Evolutionary conservation across 1,284 basidiomycete genomes (phyloP), one percentile per base, ranked within the genome.

Genomic region (Athelia psychrophila): DNA sequence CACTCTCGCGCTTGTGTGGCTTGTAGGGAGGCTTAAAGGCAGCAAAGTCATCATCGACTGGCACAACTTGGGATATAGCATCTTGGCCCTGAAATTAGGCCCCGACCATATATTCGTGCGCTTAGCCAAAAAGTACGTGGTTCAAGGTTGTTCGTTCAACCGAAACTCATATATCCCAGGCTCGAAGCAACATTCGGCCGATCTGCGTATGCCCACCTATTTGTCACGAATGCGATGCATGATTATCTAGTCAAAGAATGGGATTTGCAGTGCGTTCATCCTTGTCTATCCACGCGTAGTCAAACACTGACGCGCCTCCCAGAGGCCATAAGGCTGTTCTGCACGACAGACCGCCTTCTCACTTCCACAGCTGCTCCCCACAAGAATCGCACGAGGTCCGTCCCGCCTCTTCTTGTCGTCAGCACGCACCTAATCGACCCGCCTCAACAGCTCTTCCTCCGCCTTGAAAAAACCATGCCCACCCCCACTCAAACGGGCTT

Each of bases 11-110:
- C 73, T 99, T 9, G 92, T 93, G 2, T 90, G 91, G 74, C 66
- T 94, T 36, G 84, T 90, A 0, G 80, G 81, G 20, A 68, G 72
- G 47, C 63, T 93, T 3, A 78, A 84, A 16, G 84, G 88, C 1
- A 88, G 86, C 56, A 91, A 91, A 60, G 77, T 99, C 54, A 89
- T 99, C 52, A 96, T 99, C 55, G 97, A 99, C 71, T 99, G 97
- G 97, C 97, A 99, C 68, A 99, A 99, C 67, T 82, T 96, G 9
- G 95, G 95, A 6, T 96, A 94, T 66, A 98, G 88, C 52, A 95
- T 99, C 48, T 80, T 99, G 30, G 91, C 89, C 0, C 72, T 99
- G 54, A 87, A 86, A 56, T 71, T 96, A 8, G 91, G 93, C 0
- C 54, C 74, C 0, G 65, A 69, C 0, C 89, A 93, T 60, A 67